Evolutionary conservation across 1,284 basidiomycete genomes (phyloP), one percentile per base, ranked within the genome.

Genomic region (Pascua guehoae): DNA sequence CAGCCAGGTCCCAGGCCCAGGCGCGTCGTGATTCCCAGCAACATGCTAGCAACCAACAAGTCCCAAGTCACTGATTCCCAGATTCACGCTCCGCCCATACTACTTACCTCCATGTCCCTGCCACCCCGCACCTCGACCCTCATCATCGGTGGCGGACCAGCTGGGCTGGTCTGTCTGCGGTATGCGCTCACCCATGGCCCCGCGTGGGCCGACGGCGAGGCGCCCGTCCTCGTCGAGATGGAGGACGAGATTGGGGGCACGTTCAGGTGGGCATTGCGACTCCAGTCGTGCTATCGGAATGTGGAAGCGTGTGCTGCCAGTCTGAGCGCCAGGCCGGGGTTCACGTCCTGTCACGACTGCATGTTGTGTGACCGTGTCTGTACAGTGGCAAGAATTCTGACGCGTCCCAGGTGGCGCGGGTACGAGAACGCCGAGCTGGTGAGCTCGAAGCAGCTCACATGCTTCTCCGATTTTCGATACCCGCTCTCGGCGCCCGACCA

Each of bases 181-280:
- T 82, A 83, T 24, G 66, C 84, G 8, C 75, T 84, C 17, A 77
- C 81, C 64, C 75, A 79, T 12, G 24, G 24, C 24, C 70, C 77
- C 12, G 42, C 57, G 5, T 49, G 42, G 12, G 75, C 76, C 14
- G 78, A 75, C 53, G 81, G 79, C 32, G 80, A 79, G 58, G 80
- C 79, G 41, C 82, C 83, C 2, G 61, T 84, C 41, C 67, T 85
- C 15, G 73, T 86, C n/a, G 85, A 86, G 67, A 81, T 82, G 60
- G 84, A 86, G 68, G 68, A 73, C n/a, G 79, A 82, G 60, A 80
- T 86, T 49, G 85, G 85, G 3, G 85, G 85, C 7, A 86, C 85
- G 0, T 86, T 87, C 67, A 66, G 66, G 72, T 74, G 47, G 58
- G 64, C 24, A 16, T 5, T 4, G 1, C 15, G 50, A 51, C 16